A percentile compares a stretch with the other conserved stretches of the same genome.
These are phyloP conservation scores for Pythium volutum DNA, from an alignment of 352 stramenopile species.

Conservation along the genomic window DNA sequence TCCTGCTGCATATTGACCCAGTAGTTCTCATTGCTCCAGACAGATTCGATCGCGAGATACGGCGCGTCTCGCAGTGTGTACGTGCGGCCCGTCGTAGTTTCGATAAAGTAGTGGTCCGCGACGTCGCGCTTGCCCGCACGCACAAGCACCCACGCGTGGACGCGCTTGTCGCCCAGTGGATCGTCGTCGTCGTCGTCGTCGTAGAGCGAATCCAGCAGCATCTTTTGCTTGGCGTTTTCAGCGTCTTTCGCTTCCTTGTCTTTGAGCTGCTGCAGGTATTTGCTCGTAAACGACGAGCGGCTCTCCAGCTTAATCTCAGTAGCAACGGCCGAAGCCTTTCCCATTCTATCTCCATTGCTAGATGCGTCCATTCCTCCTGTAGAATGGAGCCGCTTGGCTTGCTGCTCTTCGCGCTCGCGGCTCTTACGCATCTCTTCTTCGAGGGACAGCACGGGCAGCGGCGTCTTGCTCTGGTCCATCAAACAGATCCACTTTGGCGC, in stretches of 20 bases:
- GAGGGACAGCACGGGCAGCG: conserved; percentile 52
- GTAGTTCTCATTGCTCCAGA: conserved; percentile 95
- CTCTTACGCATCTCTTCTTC: conserved; percentile 49
- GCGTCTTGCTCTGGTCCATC: conserved; percentile 85
- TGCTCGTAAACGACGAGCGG: conserved; percentile 65
- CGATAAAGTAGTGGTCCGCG: conserved; percentile 86
- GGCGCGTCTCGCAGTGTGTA: conserved; percentile 81
- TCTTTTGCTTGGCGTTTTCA: conserved; percentile 36
- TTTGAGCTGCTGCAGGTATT: conserved; percentile 55
- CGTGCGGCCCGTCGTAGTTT: conserved; percentile 87
- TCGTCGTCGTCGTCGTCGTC: conserved; percentile 74
- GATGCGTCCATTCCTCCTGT: neutral
- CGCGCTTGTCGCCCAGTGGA: conserved; percentile 59
- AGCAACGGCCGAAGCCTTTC: neutral
- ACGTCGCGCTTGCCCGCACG: conserved; percentile 89
- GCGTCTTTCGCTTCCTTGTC: conserved; percentile 43
- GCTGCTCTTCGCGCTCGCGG: conserved; percentile 33
- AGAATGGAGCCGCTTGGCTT: conserved; percentile 18
- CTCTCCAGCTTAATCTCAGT: conserved; percentile 41
- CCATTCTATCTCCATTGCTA: conserved; percentile 20
- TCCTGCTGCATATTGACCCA: conserved; percentile 93
- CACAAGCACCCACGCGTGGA: conserved; percentile 93
- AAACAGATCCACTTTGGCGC: conserved; percentile 89
- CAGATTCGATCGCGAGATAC: conserved; percentile 84
- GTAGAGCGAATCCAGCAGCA: conserved; percentile 42